Conservation (phyloP, 31 red algal species). For the Odonthalia washingtoniensis region DNA sequence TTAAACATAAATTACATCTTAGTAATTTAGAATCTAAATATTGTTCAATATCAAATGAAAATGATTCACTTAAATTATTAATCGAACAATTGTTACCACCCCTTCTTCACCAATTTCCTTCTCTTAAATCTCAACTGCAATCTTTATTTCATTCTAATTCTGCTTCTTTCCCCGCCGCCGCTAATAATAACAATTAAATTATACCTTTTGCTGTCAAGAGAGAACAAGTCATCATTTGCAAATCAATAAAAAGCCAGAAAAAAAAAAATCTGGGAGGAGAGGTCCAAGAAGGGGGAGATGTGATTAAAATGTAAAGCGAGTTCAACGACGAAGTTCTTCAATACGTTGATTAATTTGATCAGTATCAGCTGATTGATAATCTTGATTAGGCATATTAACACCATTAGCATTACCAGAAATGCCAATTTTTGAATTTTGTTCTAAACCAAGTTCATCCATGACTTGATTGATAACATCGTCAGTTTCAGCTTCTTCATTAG, state of each 20-base stretch:
- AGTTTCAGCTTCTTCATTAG: constrained; percentile 88
- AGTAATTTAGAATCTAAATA: constrained; percentile 12
- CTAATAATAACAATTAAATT: too few relatives aligned
- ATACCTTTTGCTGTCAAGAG: too few relatives aligned
- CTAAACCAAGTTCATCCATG: constrained; percentile 94
- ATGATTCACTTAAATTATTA: background rate
- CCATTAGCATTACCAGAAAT: constrained; percentile 18
- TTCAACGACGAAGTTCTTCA: constrained; percentile 61
- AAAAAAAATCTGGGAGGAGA: too few relatives aligned
- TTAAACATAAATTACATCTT: constrained; percentile 16
- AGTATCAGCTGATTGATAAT: constrained; percentile 28
- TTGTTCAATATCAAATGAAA: constrained; percentile 1
- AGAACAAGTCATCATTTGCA: too few relatives aligned
- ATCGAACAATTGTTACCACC: constrained; percentile 20
- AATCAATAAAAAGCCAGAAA: too few relatives aligned
- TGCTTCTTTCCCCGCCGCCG: too few relatives aligned
- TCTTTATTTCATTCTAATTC: background rate
- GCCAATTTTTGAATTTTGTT: constrained; percentile 78
- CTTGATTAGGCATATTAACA: constrained; percentile 9
- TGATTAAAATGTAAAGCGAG: too few relatives aligned
- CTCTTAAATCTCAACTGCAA: constrained; percentile 2
- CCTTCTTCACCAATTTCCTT: constrained; percentile 1
- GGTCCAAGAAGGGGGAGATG: too few relatives aligned
- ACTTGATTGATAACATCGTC: constrained; percentile 95
- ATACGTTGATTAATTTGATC: constrained; percentile 43